Percentiles rank a stretch among this genome's conserved stretches.
phyloP scores from a whole-genome alignment of 768 basidiomycete genomes.

The Nevesoporus exiguus region DNA sequence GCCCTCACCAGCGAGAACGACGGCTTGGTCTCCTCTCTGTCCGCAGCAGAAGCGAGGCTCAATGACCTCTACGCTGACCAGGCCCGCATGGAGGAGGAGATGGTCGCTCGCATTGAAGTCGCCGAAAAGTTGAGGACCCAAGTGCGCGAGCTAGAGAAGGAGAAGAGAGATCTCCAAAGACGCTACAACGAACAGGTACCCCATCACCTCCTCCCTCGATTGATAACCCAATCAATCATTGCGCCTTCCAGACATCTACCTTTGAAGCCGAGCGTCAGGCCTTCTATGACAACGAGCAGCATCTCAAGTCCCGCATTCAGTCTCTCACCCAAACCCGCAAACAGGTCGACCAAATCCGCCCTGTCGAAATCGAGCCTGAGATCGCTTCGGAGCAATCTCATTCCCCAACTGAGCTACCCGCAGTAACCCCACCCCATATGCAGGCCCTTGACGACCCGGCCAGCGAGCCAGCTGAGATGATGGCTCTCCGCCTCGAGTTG shows the following conservation, averaged over 20 bases:
- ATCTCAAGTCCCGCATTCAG: conserved; percentile 86
- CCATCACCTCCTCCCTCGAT: conserved; percentile 11
- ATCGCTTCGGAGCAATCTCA: conserved; percentile 36
- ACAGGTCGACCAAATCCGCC: conserved; percentile 40
- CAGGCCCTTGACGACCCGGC: conserved; percentile 63
- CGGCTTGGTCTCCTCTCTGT: conserved; percentile 59
- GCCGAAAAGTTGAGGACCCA: conserved; percentile 78
- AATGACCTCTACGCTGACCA: conserved; percentile 81
- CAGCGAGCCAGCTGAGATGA: conserved; percentile 84
- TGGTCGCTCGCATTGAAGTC: conserved; percentile 79
- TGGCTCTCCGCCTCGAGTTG: conserved; percentile 75
- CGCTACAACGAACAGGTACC: conserved; percentile 85
- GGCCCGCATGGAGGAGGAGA: conserved; percentile 73
- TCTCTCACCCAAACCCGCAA: conserved; percentile 68
- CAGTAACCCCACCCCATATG: conserved; percentile 24
- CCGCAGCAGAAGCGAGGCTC: conserved; percentile 67
- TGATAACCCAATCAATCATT: conserved; percentile 12
- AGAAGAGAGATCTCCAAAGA: conserved; percentile 77
- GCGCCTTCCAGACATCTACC: conserved; percentile 58
- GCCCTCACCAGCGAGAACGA: conserved; percentile 62
- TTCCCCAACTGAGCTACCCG: conserved; percentile 23
- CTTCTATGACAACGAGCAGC: conserved; percentile 91
- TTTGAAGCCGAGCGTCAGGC: conserved; percentile 92
- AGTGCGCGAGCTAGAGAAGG: conserved; percentile 83
- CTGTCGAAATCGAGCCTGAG: conserved; percentile 39